Evolutionary conservation across 306 rosid genomes (phyloP).

Genomic region (Sechiopsis laciniata): DNA sequence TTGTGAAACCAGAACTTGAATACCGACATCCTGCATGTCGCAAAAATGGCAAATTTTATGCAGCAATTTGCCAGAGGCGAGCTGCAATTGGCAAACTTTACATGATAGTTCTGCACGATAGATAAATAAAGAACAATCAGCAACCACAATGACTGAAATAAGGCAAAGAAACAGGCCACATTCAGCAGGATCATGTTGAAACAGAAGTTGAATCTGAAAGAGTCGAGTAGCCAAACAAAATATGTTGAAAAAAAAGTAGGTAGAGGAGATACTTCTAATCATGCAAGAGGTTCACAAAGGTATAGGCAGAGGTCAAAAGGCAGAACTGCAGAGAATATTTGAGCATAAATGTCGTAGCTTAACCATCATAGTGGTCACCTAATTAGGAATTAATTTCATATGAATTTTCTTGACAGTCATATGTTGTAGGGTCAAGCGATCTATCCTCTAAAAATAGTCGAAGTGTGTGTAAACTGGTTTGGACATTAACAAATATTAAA

Average conservation of each 20-base stretch:
- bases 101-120: constrained; percentile 2
- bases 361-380: no score
- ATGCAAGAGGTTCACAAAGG: background rate
- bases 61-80: background rate
- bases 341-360: background rate
- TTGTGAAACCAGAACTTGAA: constrained; percentile 1
- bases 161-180: background rate
- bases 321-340: background rate
- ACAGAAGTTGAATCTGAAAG: background rate
- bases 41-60: background rate
- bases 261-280: background rate
- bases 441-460: no score
- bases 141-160: background rate
- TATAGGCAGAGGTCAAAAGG: background rate
- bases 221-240: background rate
- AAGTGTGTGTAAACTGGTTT: no score
- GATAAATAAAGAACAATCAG: background rate
- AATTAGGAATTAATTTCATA: no score
- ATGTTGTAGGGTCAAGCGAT: no score
- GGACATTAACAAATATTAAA: no score
- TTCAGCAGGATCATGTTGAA: background rate
- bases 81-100: background rate
- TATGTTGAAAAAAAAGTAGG: background rate
- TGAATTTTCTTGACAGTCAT: no score
- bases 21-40: background rate